Evolutionary conservation across 2,329 filamentous ascomycete genomes (phyloP), one percentile per base, ranked within the genome.

Genomic region (Paramyrothecium roridum): DNA sequence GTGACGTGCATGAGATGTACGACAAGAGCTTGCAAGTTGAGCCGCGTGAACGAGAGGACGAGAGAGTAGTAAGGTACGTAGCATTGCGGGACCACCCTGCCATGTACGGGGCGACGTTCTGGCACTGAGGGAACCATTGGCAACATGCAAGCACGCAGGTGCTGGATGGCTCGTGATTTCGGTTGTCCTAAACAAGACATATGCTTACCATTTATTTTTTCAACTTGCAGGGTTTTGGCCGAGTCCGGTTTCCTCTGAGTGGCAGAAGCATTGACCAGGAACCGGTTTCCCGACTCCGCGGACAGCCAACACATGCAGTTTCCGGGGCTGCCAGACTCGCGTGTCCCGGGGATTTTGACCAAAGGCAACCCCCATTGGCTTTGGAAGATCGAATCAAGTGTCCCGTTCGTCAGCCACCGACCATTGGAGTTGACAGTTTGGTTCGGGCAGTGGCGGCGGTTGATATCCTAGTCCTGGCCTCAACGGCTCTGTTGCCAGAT

Each of bases 1-100:
- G 92, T 52, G 93, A 98, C 71, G 95, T 99, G 60, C 93, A 98
- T 73, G 93, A 98, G 79, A 98, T 98, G 95, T 99, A 98, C 78
- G 93, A 98, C 74, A 93, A 93, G 81, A 96, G 92, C 76, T 79
- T 99, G 76, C 83, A 88, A 67, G 87, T 99, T 57, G 95, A 99
- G 73, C 95, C 95, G 59, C 85, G 95, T 67, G 95, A 99, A 78
- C 85, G 95, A 66, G 95, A 99, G 78, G 95, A 99, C 70, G 95
- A 99, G 78, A 98, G 98, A 82, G 98, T 99, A 80, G 93, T 96
- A 70, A 96, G 95, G 93, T 96, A 87, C 67, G 84, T 81, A 61
- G 52, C 65, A 61, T 62, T 66, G 56, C 62, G 59, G 59, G 57
- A 65, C 55, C 63, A 63, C 30, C 59, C 63, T 52, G 58, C 60